phyloP scores from a whole-genome alignment of 2,329 filamentous ascomycete species.

The Monilinia fructigena region DNA sequence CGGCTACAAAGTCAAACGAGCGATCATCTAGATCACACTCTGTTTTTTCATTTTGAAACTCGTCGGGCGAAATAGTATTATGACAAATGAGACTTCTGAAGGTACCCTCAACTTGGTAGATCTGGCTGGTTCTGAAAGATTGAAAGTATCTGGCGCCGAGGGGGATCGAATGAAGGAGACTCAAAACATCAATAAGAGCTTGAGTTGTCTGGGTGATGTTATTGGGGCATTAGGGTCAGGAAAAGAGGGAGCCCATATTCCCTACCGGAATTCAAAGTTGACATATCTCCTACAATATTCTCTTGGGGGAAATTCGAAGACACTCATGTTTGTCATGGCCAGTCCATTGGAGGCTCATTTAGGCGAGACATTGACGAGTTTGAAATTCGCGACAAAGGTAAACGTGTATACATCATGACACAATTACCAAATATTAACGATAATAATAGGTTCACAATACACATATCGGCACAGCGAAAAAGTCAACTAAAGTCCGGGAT shows the following conservation, averaged over 20 bases:
- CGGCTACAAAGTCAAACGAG: slow-evolving; percentile 96
- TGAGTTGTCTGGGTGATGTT: slow-evolving; percentile 90
- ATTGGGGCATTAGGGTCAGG: slow-evolving; percentile 88
- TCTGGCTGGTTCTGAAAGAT: slow-evolving; percentile 85
- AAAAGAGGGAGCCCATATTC: slow-evolving; percentile 74
- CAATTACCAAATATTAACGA: slow-evolving; percentile 27
- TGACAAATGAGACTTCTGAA: slow-evolving; percentile 79
- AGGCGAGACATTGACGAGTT: slow-evolving; percentile 87
- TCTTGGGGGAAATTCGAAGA: slow-evolving; percentile 92
- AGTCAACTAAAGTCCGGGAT: slow-evolving; percentile 60
- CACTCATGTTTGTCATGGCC: slow-evolving; percentile 99
- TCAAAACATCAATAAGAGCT: slow-evolving; percentile 93
- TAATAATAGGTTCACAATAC: slow-evolving; percentile 71
- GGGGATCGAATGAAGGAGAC: slow-evolving; percentile 90
- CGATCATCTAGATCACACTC: slow-evolving; percentile 92
- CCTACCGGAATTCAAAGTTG: slow-evolving; percentile 94
- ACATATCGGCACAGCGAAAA: slow-evolving; percentile 85
- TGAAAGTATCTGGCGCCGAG: slow-evolving; percentile 83
- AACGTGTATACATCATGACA: slow-evolving; percentile 32
- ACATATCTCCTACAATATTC: slow-evolving; percentile 95
- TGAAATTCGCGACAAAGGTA: slow-evolving; percentile 95
- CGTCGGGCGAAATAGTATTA: slow-evolving; percentile 61
- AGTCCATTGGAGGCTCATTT: slow-evolving; percentile 87
- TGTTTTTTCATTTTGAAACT: slow-evolving; percentile 90
- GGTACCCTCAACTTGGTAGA: slow-evolving; percentile 95